phyloP scores from a whole-genome alignment of 352 stramenopile species.

The Globisporangium iwayamae region DNA sequence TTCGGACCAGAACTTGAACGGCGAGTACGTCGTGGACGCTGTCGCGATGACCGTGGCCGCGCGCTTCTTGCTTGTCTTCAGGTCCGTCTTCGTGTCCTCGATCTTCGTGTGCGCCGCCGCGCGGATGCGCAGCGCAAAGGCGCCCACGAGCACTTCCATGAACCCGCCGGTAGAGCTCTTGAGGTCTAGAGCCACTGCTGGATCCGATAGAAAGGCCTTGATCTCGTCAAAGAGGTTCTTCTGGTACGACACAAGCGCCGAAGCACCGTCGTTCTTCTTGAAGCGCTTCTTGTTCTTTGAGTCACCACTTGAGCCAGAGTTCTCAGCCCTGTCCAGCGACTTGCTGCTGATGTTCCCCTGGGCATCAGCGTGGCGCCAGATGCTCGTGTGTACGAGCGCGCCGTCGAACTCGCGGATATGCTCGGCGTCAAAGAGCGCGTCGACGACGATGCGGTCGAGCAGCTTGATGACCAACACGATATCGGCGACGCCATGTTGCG shows the following conservation, averaged over 20 bases:
- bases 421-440: conserved; percentile 75
- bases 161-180: conserved; percentile 56
- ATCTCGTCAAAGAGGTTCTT: conserved; percentile 79
- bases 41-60: conserved; percentile 71
- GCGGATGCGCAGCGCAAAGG: conserved; percentile 58
- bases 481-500: conserved; percentile 8
- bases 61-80: conserved; percentile 77
- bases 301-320: not conserved
- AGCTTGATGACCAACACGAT: conserved; percentile 22
- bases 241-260: conserved; percentile 67
- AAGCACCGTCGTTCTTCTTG: conserved; percentile 28
- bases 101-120: conserved; percentile 60
- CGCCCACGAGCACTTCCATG: conserved; percentile 57
- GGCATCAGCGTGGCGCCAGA: conserved; percentile 23
- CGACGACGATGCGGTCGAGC: conserved; percentile 59
- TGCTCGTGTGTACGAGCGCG: conserved; percentile 37
- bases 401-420: conserved; percentile 74
- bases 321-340: not conserved
- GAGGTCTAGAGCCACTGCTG: conserved; percentile 21
- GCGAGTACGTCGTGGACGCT: conserved; percentile 69
- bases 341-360: not conserved
- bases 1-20: conserved; percentile 88
- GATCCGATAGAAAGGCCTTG: conserved; percentile 47
- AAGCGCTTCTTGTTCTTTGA: conserved; percentile 40
- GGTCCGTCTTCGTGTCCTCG: conserved; percentile 59